Base-by-base conservation (phyloP, 1,139 yeast species). In the Hansenula lynferdii region DNA sequence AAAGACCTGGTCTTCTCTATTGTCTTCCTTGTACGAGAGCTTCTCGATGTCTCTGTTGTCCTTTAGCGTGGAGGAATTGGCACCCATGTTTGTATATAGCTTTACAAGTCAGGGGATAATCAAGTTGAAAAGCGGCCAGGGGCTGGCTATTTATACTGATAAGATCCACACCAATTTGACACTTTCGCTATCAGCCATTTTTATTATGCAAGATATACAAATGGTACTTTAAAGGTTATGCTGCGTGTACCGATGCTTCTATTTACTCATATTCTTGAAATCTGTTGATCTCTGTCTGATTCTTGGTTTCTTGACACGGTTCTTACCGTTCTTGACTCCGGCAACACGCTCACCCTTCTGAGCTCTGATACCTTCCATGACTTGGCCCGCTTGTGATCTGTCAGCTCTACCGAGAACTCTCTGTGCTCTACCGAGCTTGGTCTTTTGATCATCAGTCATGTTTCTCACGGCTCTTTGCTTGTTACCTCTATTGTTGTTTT, bases 281-380 rank as follows among this genome's bases (percentile, higher is more conserved):
- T 49, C 51, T 1, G 55, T 50, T 4, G 56, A 51, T 48, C 57
- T 51, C 41, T 51, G 44, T 29, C 54, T 53, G 39, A 48, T 47
- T 37, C 90, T 70, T 25, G 86, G 84, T 56, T 78, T 80, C 64
- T 78, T 69, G 27, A 64, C 70, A 49, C 65, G 63, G 38, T 70
- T 69, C 44, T 66, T 69, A 35, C 75, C 72, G 36, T 77, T 77
- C 62, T 75, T 77, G 47, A 79, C 67, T 36, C 80, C 82, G 12
- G 70, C 70, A 31, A 76, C 72, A 43, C 64, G 68, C 35, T 67
- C 75, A 31, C 89, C 94, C 61, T 77, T 81, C 44, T 66, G 64
- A n/a, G 96, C 89, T 61, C 96, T 82, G 48, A 73, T 69, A 46
- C 95, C 97, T 65, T 90, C 98, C 37, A 69, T 68, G 31, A 60